Evolutionary conservation across 208 protist species (phyloP).

Genomic region (Phytomonas francai): DNA sequence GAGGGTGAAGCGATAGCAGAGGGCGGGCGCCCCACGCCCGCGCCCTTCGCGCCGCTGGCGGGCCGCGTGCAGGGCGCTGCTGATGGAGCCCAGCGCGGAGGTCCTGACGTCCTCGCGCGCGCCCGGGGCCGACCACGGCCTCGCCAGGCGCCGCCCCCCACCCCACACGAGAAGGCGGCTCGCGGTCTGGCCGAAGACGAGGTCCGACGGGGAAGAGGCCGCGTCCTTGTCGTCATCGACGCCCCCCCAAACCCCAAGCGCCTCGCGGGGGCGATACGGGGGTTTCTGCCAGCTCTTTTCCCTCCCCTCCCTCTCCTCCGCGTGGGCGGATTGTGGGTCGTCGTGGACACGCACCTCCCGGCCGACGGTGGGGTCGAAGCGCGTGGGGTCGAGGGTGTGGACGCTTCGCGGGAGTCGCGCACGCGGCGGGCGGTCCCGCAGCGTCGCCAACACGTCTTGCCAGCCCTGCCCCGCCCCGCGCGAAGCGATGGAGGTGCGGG

Average conservation of each 20-base stretch:
- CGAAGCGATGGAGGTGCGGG: no score
- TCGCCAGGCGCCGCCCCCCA: constrained; percentile 14
- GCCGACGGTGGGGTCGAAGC: constrained; percentile 22
- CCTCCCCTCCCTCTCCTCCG: background rate
- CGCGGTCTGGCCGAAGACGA: constrained; percentile 18
- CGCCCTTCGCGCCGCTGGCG: constrained; percentile 11
- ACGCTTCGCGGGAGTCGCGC: constrained; percentile 19
- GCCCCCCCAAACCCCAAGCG: background rate
- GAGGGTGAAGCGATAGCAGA: constrained; percentile 14
- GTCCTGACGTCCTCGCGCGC: constrained; percentile 15
- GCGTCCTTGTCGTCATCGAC: background rate
- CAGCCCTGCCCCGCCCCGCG: no score
- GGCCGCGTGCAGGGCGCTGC: constrained; percentile 24
- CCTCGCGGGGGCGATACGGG: background rate
- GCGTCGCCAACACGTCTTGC: no score
- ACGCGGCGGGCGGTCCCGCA: constrained; percentile 14
- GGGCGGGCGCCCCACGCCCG: no score
- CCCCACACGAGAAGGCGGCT: constrained; percentile 16
- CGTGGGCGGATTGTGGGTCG: background rate
- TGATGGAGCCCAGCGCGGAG: constrained; percentile 29
- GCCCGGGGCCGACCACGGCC: constrained; percentile 6
- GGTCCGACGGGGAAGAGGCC: background rate
- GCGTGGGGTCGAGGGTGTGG: constrained; percentile 18
- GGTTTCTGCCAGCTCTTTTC: background rate
- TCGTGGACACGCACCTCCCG: background rate